Evolutionary conservation across 129 eudicot genomes (phyloP), one percentile per base, ranked within the genome.

Genomic region (Apium graveolens): DNA sequence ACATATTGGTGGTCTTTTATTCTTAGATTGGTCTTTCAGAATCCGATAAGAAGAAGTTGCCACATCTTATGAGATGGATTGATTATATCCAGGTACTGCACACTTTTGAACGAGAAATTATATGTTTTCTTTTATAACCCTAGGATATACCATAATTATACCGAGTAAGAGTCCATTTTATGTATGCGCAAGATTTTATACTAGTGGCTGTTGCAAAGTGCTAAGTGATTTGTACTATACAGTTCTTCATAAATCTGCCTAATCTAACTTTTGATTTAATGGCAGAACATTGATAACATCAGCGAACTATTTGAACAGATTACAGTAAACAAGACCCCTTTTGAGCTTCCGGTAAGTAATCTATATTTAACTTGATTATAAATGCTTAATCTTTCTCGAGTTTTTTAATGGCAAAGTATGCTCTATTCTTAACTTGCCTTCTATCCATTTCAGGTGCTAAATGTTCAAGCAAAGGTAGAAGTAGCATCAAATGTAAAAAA

Each of bases 51-150:
- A 79, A 78, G 73, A 92, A 88, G 72, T 45, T 95, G 78, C 97
- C 96, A 63, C 93, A 95, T 82, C 70, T 95, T 75, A 66, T 95
- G 83, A 88, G 97, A 89, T 95, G 99, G 99, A 84, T 80, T 83
- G 96, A 90, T 78, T 95, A 90, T 81, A 89, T 95, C 63, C 98
- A 95, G 97, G 98, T 95, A 84, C 46, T 35, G 31, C 4, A 44
- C 45, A 34, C 20, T 70, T 69, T 60, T 26, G 17, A 32, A n/a
- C 32, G 26, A 55, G 31, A 55, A 26, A 21, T 20, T 51, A 5
- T 24, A 4, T 29, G 14, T 62, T 27, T 26, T 27, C 20, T 11
- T 62, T 62, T 2, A 4, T 6, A 13, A 77, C 34, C 46, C 76
- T 41, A 4, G 24, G 37, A 32, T 77, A 45, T 77, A 35, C 20